Evolutionary conservation across 2,329 filamentous ascomycete species (phyloP), one percentile per base, ranked within the genome.

Genomic region (Microdochium paspali): DNA sequence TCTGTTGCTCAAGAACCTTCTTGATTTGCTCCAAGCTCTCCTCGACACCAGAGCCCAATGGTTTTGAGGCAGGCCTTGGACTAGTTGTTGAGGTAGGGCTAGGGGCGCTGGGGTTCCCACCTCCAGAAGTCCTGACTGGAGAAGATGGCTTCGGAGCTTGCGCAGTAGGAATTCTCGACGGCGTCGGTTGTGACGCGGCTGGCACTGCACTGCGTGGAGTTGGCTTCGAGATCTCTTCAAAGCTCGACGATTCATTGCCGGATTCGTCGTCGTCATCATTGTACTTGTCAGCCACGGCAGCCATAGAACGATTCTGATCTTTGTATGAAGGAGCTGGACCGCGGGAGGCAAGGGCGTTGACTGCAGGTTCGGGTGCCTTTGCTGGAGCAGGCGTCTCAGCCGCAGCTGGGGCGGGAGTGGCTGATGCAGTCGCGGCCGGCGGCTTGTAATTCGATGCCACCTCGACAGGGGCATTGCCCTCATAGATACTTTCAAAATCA

Each of bases 401-500:
- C 44, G 71, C 62, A 28, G 67, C 59, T 23, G 75, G 65, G 23
- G 72, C 60, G 1, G 74, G 66, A 2, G 66, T 65, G 45, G 69
- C n/a, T n/a, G n/a, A n/a, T n/a, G n/a, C 63, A 50, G 69, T 63
- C 46, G 70, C 47, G 1, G 69, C 61, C 10, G 76, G 66, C 23
- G 84, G 72, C 64, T 83, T 85, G 64, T 81, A 82, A 56, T 87
- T 81, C 6, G 82, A 71, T 4, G 85, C 63, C 18, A 95, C 77
- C 68, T 95, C 89, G 57, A 86, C 81, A 3, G 89, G 82, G 5
- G 83, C 85, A 52, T 79, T 79, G 47, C 90, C 90, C 35, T 95
- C 89, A 66, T 94, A 97, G 44, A 97, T 67, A 58, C 87, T 90
- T 66, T 94, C 90, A 57, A 98, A 80, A 55, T 93, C 91, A 61